Evolutionary conservation across 1,284 basidiomycete species (phyloP), one percentile per base, ranked within the genome.

Genomic region (Pseudozyma sp.): DNA sequence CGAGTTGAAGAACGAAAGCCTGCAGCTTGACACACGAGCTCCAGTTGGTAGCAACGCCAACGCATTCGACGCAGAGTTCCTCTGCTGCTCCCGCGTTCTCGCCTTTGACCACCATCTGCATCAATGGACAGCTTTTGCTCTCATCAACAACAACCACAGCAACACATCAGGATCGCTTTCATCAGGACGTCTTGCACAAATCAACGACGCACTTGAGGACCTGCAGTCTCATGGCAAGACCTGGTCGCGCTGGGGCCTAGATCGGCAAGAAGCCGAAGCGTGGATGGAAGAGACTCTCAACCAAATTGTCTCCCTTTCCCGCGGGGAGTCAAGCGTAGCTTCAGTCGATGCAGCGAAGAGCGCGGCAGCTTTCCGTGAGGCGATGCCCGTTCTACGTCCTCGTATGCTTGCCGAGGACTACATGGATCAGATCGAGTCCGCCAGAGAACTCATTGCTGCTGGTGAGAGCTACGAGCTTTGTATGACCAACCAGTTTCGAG

Each of bases 391-490:
- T 11, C 64, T 58, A 31, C 68, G 53, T 14, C 76, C 52, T 25
- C 57, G 40, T 48, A 56, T 53, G 54, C 48, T 49, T 59, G 84
- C 85, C n/a, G 69, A 85, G 73, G 79, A 82, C 58, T 97, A 98
- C 86, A 90, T 91, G 58, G 86, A 88, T 16, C 90, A 90, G 44
- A 94, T 97, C 78, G 87, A 90, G 36, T 83, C 87, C 40, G 92
- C 93, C 11, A 90, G 94, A 80, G 90, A 92, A 58, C 88, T 89
- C 58, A 90, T 98, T 21, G 91, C 88, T 60, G 88, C 91, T 42
- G 95, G 95, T 6, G 92, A 98, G 83, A 94, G 93, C n/a, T 98
- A 98, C 86, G 95, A 98, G 83, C 89, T 98, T 19, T 98, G 96
- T 80, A 87, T 97, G 44, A 98, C 95, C 0, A 95, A 93, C 1